Base-by-base conservation (phyloP, 768 basidiomycete genomes). In the Lepiota brunneoincarnata region DNA sequence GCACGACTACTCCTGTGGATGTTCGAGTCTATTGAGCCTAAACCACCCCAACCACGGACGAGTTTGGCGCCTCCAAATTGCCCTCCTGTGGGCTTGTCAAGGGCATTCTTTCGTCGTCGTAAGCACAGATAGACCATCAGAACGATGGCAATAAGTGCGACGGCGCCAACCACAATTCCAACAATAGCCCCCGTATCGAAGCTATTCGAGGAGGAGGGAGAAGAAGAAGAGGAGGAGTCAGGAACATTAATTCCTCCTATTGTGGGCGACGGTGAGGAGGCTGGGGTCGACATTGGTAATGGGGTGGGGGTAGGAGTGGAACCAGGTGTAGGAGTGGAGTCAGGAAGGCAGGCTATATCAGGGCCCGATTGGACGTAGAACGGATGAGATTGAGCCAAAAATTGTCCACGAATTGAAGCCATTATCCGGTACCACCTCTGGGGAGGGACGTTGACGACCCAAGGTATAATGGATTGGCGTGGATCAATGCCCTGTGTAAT, bases 111-210 rank as follows among this genome's bases (percentile, higher is more conserved):
- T 38, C 59, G 35, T 45, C 65, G 38, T 56, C 60, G 67, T 34
- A 74, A 57, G 34, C 65, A 70, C 34, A 72, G 53, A 55, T 72
- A 69, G 51, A 73, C 48, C 6, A 69, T 61, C 14, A 70, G 60
- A 18, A 76, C 57, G 4, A 57, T 58, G 24, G 68, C 59, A 6
- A 73, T 39, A 28, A 81, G 50, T 12, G 66, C 75, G 2, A 74
- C 60, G 2, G 72, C 79, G 4, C 80, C 84, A 3, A 85, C 58
- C 17, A 79, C 73, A 21, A 77, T 76, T 1, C 84, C 86, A 4
- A 73, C 76, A 23, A 87, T 78, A 6, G 72, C 70, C 0, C 74
- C 77, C 1, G 67, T 65, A 36, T 76, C 75, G 6, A 66, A 61
- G 3, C 61, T 56, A 14, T 44, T 48, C 10, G 70, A 57, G 15